Percentiles rank a stretch among this genome's conserved stretches.
These are phyloP conservation scores for Trichoderma lentiforme DNA, from an alignment of 2,329 filamentous ascomycete species.

Conservation along the genomic window DNA sequence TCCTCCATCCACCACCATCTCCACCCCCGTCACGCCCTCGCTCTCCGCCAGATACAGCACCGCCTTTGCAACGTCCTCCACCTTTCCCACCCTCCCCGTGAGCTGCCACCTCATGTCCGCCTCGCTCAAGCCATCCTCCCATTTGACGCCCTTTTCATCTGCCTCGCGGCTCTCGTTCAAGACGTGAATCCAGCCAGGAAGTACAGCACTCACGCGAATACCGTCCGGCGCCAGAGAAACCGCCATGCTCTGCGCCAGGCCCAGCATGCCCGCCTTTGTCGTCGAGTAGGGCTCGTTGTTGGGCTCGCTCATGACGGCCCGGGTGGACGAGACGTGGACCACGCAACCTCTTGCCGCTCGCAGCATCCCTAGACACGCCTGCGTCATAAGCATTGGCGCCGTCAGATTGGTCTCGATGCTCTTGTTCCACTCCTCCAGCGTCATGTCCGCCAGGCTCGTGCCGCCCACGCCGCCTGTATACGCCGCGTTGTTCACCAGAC, in stretches of 20 bases:
- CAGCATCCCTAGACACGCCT: constrained; percentile 29
- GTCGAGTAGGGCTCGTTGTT: constrained; percentile 49
- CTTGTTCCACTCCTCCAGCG: constrained; percentile 37
- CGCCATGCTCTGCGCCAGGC: constrained; percentile 47
- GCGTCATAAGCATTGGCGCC: constrained; percentile 32
- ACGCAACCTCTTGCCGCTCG: constrained; percentile 29
- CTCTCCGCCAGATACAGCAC: constrained; percentile 28
- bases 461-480: constrained; percentile 35
- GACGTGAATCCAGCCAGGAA: constrained; percentile 53
- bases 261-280: constrained; percentile 49
- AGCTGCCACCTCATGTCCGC: constrained; percentile 49
- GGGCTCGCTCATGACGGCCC: constrained; percentile 46
- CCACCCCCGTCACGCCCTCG: constrained; percentile 29
- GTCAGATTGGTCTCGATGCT: constrained; percentile 38
- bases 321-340: constrained; percentile 49
- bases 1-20: constrained; percentile 31
- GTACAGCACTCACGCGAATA: constrained; percentile 46
- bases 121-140: constrained; percentile 45
- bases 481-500: constrained; percentile 42
- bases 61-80: constrained; percentile 38
- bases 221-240: constrained; percentile 41
- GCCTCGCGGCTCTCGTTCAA: constrained; percentile 32
- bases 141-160: constrained; percentile 37
- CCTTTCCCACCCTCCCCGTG: constrained; percentile 47
- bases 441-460: constrained; percentile 29